Conservation (phyloP, 192 early-diverging fungal species). For the Coemansia sp. region DNA sequence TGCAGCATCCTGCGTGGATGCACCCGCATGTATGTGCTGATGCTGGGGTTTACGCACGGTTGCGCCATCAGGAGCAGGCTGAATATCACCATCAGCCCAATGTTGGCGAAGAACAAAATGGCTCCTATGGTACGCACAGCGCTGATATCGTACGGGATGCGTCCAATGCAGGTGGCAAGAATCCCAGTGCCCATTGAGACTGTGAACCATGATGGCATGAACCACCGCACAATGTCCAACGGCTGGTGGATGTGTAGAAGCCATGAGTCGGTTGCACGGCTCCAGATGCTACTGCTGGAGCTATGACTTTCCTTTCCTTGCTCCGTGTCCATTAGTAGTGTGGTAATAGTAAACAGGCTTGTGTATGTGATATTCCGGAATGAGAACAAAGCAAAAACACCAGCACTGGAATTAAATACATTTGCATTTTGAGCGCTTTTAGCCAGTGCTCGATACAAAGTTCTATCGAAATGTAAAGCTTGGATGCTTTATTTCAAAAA, state of each 20-base stretch:
- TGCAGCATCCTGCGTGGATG: conserved; percentile 23
- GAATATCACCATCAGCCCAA: conserved; percentile 21
- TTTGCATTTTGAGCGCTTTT: no score
- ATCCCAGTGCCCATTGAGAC: conserved; percentile 57
- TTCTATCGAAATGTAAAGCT: no score
- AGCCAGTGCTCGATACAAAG: no score
- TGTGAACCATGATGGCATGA: conserved; percentile 58
- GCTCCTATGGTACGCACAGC: conserved; percentile 15
- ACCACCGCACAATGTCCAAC: conserved; percentile 27
- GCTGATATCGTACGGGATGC: conserved; percentile 19
- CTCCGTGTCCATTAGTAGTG: neutral
- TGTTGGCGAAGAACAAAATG: conserved; percentile 37
- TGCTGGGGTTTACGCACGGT: conserved; percentile 25
- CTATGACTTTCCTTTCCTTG: neutral
- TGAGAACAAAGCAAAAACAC: no score
- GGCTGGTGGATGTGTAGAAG: conserved; percentile 1
- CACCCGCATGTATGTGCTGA: conserved; percentile 28
- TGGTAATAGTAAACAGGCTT: no score
- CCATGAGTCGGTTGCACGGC: neutral
- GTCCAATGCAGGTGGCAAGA: conserved; percentile 32
- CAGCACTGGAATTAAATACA: no score
- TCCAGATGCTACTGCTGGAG: neutral
- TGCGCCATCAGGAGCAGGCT: conserved; percentile 22
- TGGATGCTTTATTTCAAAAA: no score
- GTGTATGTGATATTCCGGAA: no score